Evolutionary conservation across 164 flowering plant genomes (phyloP).

Genomic region (Vitis amurensis): DNA sequence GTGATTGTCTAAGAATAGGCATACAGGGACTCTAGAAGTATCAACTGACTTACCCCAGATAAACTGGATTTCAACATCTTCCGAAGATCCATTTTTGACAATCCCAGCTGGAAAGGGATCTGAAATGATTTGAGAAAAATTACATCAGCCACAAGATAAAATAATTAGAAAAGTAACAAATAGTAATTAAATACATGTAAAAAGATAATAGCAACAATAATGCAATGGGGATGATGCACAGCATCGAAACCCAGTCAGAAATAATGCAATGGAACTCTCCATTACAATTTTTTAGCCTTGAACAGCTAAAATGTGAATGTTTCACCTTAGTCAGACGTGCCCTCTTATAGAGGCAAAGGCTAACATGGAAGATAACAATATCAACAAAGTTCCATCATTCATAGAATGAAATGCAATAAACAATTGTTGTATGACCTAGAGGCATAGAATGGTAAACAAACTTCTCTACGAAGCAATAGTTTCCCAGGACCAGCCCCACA

Average conservation of each 20-base stretch:
- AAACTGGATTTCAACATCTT: conserved; percentile 86
- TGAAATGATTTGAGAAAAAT: conserved; percentile 29
- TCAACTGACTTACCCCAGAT: conserved; percentile 66
- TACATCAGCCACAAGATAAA: neutral
- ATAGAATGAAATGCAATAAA: too few species aligned
- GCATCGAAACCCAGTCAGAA: too few species aligned
- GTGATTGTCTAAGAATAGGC: neutral
- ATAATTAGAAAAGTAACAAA: neutral
- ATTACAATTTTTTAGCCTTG: neutral
- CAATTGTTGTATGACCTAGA: too few species aligned
- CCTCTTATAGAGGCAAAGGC: neutral
- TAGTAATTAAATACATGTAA: neutral
- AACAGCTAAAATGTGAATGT: neutral
- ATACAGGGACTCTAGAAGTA: too few species aligned
- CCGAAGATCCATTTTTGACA: conserved; percentile 87
- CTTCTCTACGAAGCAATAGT: too few species aligned
- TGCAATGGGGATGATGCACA: too few species aligned
- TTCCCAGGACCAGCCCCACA: too few species aligned
- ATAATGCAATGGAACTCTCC: neutral
- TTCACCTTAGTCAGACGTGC: neutral
- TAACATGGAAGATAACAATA: neutral
- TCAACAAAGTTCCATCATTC: neutral
- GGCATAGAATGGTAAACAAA: too few species aligned
- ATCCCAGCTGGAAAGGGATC: conserved; percentile 96
- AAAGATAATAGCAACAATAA: neutral